These are phyloP conservation scores for Porphyrellus cyaneotinctus DNA, from an alignment of 768 basidiomycete species.

Conservation along the genomic window DNA sequence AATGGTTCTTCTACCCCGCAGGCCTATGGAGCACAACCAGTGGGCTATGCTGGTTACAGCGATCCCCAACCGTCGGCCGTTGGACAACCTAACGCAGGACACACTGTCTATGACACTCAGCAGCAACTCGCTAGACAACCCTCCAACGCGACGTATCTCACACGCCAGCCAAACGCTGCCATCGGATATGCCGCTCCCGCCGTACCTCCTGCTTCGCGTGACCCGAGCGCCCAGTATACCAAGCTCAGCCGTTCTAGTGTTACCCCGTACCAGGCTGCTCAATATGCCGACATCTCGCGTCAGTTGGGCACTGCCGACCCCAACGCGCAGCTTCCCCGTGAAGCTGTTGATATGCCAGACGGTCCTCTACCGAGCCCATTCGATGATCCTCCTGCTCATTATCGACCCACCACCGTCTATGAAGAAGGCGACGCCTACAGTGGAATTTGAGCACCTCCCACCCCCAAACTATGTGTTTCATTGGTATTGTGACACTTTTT, in stretches of 20 bases:
- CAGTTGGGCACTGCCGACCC: conserved; percentile 40
- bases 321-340: conserved; percentile 16
- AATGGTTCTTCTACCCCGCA: conserved; percentile 17
- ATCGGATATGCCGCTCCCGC: conserved; percentile 10
- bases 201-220: conserved; percentile 12
- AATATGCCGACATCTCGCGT: conserved; percentile 68
- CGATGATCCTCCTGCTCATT: conserved; percentile 19
- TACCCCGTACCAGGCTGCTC: conserved; percentile 70
- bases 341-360: conserved; percentile 12
- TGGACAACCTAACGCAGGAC: conserved; percentile 16
- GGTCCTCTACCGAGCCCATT: conserved; percentile 29
- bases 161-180: conserved; percentile 15
- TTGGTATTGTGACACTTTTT: conserved; percentile 9
- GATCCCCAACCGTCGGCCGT: conserved; percentile 24
- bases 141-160: conserved; percentile 22
- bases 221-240: conserved; percentile 45
- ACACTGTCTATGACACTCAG: conserved; percentile 23
- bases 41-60: conserved; percentile 25
- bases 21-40: conserved; percentile 18
- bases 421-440: conserved; percentile 67
- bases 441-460: conserved; percentile 45
- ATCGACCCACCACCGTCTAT: conserved; percentile 48
- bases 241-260: conserved; percentile 67
- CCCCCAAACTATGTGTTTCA: conserved; percentile 3
- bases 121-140: conserved; percentile 27